Evolutionary conservation across 768 basidiomycete genomes (phyloP), one percentile per base, ranked within the genome.

Genomic region (Psilocybe sp.): DNA sequence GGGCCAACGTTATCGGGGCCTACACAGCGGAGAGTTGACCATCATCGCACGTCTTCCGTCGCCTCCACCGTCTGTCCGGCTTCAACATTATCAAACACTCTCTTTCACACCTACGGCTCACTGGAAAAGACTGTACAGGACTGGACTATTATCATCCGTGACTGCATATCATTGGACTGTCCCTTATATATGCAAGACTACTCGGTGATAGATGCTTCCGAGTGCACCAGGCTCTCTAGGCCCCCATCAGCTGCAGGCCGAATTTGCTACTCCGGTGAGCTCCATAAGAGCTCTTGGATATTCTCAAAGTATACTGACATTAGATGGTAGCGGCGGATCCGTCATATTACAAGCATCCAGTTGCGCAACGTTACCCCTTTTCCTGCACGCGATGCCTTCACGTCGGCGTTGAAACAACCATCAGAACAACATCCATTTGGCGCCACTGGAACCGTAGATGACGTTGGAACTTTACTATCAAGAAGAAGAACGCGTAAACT

Each of bases 311-410:
- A n/a, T 33, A 44, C 39, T 44, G 35, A 46, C 45, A 28, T 50
- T 56, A 38, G 40, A 9, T 40, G 61, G 35, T 65, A 89, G 81
- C 81, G 81, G 60, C 84, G 87, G 38, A 73, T 89, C 54, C 81
- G 89, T 56, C 87, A 92, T 69, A 76, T 92, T 50, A 75, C 79
- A 49, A 75, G 80, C 38, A 71, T 92, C 43, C 86, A 90, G 69
- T 74, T 92, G 56, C 80, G 83, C 54, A 92, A 92, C 63, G 71
- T 92, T 34, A 87, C 90, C n/a, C 88, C 87, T 1, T 92, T 89
- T 64, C 89, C 89, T 32, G 80, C 81, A 46, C 82, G 90, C 33
- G 89, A 92, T 64, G 77, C 84, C 5, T 75, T 89, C 54, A 82
- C 89, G 15, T 86, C 87, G 18, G 87, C 89, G 15, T 74, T 92